Evolutionary conservation across 306 rosid species (phyloP), one percentile per base, ranked within the genome.

Genomic region (Urtica urens): DNA sequence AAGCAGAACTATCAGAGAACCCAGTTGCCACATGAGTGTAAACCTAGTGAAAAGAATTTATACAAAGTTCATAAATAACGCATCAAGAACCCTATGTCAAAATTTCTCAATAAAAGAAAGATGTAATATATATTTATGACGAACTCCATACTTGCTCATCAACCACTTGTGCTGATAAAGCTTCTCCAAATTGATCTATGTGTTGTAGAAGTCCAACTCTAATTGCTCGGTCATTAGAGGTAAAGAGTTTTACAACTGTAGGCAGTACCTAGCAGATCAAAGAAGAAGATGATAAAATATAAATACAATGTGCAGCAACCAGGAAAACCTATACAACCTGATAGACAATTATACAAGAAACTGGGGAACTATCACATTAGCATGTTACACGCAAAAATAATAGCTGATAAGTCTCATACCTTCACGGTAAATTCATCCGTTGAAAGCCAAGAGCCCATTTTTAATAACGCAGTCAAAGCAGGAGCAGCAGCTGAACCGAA

Each of bases 401-500:
- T 42, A 35, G 50, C 39, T 15, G n/a, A 70, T n/a, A 57, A 55
- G 47, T 44, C 18, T 40, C 47, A 48, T 42, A 90, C 99, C 99
- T 92, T 92, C 46, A 55, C 60, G 65, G 67, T 74, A 50, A 82
- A 92, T 64, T 92, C 99, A 53, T 85, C 94, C 20, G 79, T 67
- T 49, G 96, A 73, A 63, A 92, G 96, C 83, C 93, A 78, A 42
- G 96, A 85, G 59, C 94, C 87, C 96, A 92, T 79, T 82, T 85
- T 92, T 76, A 92, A 72, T 68, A 92, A 63, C 49, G 99, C 99
- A 23, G 87, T 82, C 83, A 92, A 68, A 61, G 99, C 99, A 25
- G 93, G 96, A 53, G 96, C 94, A 73, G 82, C 85, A 62, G 96
- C 96, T 75, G 99, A 85, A 74, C 96, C 96, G 80, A 82, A 92